Evolutionary conservation across 768 basidiomycete genomes (phyloP), one percentile per base, ranked within the genome.

Genomic region (Plicaturopsis crispa): DNA sequence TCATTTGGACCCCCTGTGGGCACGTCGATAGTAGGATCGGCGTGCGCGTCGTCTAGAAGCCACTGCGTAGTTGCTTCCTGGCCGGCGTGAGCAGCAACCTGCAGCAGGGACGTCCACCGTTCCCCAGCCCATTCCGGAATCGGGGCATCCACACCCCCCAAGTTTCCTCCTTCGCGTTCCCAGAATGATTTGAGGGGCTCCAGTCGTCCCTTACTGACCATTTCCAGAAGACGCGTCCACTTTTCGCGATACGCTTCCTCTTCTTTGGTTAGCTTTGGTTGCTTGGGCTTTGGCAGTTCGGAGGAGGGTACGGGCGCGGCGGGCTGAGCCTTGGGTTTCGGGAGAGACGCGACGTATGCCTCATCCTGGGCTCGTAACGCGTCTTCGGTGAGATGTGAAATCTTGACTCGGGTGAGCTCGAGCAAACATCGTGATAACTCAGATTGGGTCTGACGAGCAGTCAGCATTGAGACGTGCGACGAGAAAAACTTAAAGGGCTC

Each of bases 381-480:
- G 5, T 87, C 85, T 55, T 91, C 88, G 0, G 92, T 88, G 17
- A 93, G 66, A 49, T 89, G 84, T 0, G 94, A 84, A 3, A 83
- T 63, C 59, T 97, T 97, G 50, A 80, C 80, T 18, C 78, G 75
- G 0, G 82, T 84, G 30, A 99, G 72, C 54, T 98, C 94, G 30
- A 75, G 62, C 33, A 96, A 78, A 54, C 92, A 93, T 14, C 96
- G 84, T 3, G 73, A 40, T 16, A 98, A 72, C 58, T 99, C 96
- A 2, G 88, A 75, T 65, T 90, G 85, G 0, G 94, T 99, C 87
- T 94, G 44, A 20, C 24, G 33, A 33, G 22, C 14, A 23, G 23
- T 41, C 11, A 32, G 24, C 8, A 28, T 8, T 23, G 7, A 14
- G 17, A 14, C 16, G 26, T n/a, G 40, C 35, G 26, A 28, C 21